A percentile compares a stretch with the other conserved stretches of the same genome.
Evolutionary conservation across 495 filamentous ascomycete genomes (phyloP).

Genomic region (Immersiella caudata): DNA sequence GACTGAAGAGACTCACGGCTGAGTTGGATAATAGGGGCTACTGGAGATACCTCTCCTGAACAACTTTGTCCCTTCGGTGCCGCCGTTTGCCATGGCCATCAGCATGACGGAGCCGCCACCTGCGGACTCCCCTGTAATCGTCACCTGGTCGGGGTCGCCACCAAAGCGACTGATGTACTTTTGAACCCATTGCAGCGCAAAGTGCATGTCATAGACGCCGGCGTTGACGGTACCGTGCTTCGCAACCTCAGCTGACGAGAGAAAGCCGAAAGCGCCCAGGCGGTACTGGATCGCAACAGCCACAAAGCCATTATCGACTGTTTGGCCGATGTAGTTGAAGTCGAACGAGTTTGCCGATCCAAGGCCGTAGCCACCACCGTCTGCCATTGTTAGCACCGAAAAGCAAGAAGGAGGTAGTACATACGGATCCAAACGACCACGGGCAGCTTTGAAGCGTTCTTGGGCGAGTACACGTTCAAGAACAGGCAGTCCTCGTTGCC

Average conservation of each 20-base stretch:
- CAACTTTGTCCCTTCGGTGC: conserved; percentile 40
- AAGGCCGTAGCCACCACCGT: conserved; percentile 47
- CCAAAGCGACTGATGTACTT: conserved; percentile 69
- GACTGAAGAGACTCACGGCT: conserved; percentile 33
- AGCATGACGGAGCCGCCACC: conserved; percentile 68
- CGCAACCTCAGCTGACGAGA: conserved; percentile 43
- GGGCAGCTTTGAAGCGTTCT: conserved; percentile 44
- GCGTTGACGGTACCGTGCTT: conserved; percentile 60
- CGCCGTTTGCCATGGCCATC: conserved; percentile 38
- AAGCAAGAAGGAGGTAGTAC: conserved; percentile 10
- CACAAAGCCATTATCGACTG: conserved; percentile 48
- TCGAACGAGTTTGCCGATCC: conserved; percentile 44
- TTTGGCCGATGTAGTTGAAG: conserved; percentile 42
- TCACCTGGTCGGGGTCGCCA: conserved; percentile 66
- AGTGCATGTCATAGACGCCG: conserved; percentile 67
- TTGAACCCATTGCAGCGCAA: conserved; percentile 75
- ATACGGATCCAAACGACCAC: conserved; percentile 45
- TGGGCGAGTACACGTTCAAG: conserved; percentile 49
- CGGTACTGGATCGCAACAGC: conserved; percentile 51
- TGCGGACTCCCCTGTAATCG: conserved; percentile 71
- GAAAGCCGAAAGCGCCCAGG: conserved; percentile 54
- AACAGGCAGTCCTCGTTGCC: conserved; percentile 58
- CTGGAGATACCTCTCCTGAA: conserved; percentile 54
- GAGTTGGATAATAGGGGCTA: conserved; percentile 45
- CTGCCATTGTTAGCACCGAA: conserved; percentile 16